Conservation (phyloP, 202 grass and related monocot species). For the Saccharum hybrid region DNA sequence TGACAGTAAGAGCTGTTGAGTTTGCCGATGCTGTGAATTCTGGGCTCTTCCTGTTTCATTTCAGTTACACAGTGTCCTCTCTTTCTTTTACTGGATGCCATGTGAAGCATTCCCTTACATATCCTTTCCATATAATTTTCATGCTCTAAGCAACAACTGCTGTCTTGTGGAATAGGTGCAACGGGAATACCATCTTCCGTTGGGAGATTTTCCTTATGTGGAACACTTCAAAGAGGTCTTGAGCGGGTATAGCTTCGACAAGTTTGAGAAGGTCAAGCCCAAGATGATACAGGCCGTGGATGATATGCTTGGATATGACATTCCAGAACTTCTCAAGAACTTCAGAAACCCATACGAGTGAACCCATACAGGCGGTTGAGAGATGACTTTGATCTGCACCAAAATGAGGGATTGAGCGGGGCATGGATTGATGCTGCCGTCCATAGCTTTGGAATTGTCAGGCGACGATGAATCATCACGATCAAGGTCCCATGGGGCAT, state of each 20-base stretch:
- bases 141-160: background rate
- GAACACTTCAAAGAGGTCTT: conserved; percentile 82
- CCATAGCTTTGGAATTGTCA: background rate
- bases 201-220: conserved; percentile 79
- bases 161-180: conserved; percentile 61
- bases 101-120: conserved; percentile 24
- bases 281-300: conserved; percentile 90
- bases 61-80: background rate
- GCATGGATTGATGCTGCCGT: background rate
- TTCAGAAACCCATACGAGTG: conserved; percentile 93
- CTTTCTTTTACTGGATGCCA: background rate
- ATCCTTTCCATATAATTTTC: conserved; percentile 11
- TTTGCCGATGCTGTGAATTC: background rate
- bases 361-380: conserved; percentile 21
- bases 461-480: background rate
- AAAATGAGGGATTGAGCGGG: background rate
- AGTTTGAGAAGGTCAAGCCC: conserved; percentile 86
- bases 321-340: conserved; percentile 83
- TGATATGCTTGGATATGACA: conserved; percentile 93
- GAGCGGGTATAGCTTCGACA: conserved; percentile 80
- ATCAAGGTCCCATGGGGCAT: background rate
- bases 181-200: conserved; percentile 75
- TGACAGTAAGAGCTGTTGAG: background rate
- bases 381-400: conserved; percentile 27
- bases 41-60: background rate